A percentile compares a stretch with the other conserved stretches of the same genome.
phyloP scores from a whole-genome alignment of 78 protist genomes.

The Dictyostelium brefeldianum region DNA sequence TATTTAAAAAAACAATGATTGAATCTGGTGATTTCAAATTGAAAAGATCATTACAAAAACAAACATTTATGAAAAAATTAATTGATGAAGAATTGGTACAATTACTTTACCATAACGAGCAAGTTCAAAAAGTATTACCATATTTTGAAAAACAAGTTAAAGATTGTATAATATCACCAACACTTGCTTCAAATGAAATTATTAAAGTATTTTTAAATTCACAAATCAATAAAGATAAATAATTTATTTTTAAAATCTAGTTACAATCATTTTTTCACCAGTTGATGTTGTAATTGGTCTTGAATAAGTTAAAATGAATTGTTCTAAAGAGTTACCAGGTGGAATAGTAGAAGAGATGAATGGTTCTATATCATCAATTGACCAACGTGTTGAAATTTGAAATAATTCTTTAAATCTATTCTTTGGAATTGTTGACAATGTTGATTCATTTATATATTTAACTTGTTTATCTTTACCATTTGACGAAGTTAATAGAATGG shows the following conservation, averaged over 20 bases:
- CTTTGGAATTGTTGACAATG: constrained; percentile 47
- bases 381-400: constrained; percentile 42
- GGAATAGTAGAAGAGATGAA: constrained; percentile 49
- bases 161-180: constrained; percentile 72
- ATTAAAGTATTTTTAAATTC: constrained; percentile 38
- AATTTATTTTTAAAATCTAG: constrained; percentile 21
- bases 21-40: constrained; percentile 48
- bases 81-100: constrained; percentile 75
- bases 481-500: neutral
- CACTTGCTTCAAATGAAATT: constrained; percentile 53
- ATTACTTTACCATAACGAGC: constrained; percentile 2
- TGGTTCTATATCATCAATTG: constrained; percentile 38
- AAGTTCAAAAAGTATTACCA: constrained; percentile 52
- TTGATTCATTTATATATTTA: constrained; percentile 21
- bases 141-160: constrained; percentile 67
- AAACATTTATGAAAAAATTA: constrained; percentile 73
- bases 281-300: constrained; percentile 43
- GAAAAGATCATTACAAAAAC: constrained; percentile 63
- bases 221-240: neutral
- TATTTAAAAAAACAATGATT: constrained; percentile 58
- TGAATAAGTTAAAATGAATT: constrained; percentile 47
- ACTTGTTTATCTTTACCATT: neutral
- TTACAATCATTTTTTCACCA: constrained; percentile 26
- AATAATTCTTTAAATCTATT: constrained; percentile 36
- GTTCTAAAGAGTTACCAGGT: constrained; percentile 41